Evolutionary conservation across 2,329 filamentous ascomycete species (phyloP).

Genomic region (Nigrospora oryzae): DNA sequence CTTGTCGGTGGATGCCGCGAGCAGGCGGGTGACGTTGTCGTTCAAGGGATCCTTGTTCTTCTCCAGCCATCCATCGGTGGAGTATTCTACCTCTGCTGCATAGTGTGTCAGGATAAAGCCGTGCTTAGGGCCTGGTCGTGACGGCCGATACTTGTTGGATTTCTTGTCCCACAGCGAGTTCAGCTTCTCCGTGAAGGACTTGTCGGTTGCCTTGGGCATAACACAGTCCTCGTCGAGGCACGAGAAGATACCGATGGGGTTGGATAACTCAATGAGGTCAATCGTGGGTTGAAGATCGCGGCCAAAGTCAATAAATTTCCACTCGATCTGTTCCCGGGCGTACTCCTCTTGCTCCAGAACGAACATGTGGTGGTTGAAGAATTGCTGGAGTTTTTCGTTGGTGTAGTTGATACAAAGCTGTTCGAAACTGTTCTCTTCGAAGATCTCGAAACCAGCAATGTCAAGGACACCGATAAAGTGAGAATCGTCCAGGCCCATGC

Average conservation of each 20-base stretch:
- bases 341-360: slow-evolving; percentile 98
- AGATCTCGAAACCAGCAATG: slow-evolving; percentile 98
- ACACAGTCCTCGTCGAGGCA: slow-evolving; percentile 96
- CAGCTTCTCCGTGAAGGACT: slow-evolving; percentile 95
- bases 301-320: slow-evolving; percentile 99
- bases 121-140: slow-evolving; percentile 62
- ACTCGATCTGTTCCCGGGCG: slow-evolving; percentile 93
- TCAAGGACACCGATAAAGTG: slow-evolving; percentile 97
- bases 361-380: slow-evolving; percentile 99
- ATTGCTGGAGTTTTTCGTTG: slow-evolving; percentile 97
- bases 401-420: slow-evolving; percentile 99
- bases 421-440: slow-evolving; percentile 96
- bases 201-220: slow-evolving; percentile 98
- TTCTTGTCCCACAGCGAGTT: slow-evolving; percentile 96
- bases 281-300: slow-evolving; percentile 96
- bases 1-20: slow-evolving; percentile 72
- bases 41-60: slow-evolving; percentile 99
- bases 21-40: slow-evolving; percentile 86
- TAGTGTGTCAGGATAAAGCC: slow-evolving; percentile 97
- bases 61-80: slow-evolving; percentile 88
- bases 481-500: slow-evolving; percentile 75
- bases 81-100: slow-evolving; percentile 95
- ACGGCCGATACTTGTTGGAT: slow-evolving; percentile 84
- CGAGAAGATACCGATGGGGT: slow-evolving; percentile 97
- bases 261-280: slow-evolving; percentile 89